Evolutionary conservation across 139 green algal species (phyloP).

Genomic region (Auxenochlorella protothecoides): DNA sequence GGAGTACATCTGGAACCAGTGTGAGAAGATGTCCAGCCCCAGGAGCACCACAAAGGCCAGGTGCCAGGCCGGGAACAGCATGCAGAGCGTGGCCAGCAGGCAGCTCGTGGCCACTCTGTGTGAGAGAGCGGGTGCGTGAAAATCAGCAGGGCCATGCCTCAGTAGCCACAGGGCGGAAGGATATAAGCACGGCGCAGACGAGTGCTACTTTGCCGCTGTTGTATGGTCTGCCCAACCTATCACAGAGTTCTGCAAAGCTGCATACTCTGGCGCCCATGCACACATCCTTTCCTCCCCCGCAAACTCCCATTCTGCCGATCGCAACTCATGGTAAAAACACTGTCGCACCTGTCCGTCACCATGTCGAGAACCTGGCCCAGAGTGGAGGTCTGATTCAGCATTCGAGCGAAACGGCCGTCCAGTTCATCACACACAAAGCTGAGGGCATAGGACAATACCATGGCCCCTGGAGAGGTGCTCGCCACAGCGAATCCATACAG

Average conservation of each 20-base stretch:
- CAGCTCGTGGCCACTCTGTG: constrained; percentile 72
- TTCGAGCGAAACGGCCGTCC: constrained; percentile 77
- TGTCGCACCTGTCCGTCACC: constrained; percentile 79
- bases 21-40: constrained; percentile 82
- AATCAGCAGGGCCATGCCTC: background rate
- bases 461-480: constrained; percentile 31
- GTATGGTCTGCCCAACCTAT: no score
- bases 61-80: constrained; percentile 41
- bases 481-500: constrained; percentile 63
- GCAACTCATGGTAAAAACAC: background rate
- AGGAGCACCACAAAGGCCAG: constrained; percentile 57
- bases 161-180: no score
- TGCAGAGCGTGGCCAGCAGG: constrained; percentile 67
- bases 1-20: constrained; percentile 90
- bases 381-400: constrained; percentile 72
- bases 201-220: background rate
- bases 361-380: constrained; percentile 92
- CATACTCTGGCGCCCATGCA: no score
- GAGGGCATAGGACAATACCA: constrained; percentile 53
- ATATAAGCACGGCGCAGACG: background rate
- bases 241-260: no score
- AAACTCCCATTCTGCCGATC: no score
- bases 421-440: constrained; percentile 89
- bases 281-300: no score
- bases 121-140: background rate